Percentiles rank a stretch among this genome's conserved stretches.
These are phyloP conservation scores for Suillus paluster DNA, from an alignment of 768 basidiomycete genomes.

Conservation along the genomic window DNA sequence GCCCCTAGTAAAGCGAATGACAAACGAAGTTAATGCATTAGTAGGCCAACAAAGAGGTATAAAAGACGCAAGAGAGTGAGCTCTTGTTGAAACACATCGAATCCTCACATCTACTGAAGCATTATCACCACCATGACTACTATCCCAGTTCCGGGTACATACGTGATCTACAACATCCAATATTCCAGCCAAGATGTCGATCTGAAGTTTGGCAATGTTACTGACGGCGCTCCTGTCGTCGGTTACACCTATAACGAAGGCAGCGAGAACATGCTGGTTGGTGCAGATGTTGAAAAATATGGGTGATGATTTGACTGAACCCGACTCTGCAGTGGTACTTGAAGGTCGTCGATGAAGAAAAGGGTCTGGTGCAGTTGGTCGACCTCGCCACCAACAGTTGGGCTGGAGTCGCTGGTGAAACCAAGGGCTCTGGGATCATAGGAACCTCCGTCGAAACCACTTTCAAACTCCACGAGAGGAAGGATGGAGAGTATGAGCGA, in stretches of 20 bases:
- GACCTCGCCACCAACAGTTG: neutral
- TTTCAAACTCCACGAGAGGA: conserved; percentile 1
- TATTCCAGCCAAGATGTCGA: neutral
- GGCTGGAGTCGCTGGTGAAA: neutral
- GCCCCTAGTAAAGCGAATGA: neutral
- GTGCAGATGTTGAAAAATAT: neutral
- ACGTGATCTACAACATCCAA: conserved; percentile 5
- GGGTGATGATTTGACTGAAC: neutral
- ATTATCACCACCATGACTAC: neutral
- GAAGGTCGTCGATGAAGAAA: neutral
- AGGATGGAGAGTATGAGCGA: neutral
- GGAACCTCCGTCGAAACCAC: neutral
- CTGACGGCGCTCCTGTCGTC: neutral
- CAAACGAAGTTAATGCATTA: neutral
- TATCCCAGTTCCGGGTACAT: neutral
- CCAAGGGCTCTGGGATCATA: neutral
- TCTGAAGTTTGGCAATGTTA: neutral
- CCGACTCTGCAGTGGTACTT: neutral
- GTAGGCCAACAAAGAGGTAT: neutral
- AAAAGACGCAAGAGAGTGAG: neutral
- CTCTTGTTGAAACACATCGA: neutral
- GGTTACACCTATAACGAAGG: neutral
- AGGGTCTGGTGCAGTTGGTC: neutral
- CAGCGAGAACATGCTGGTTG: neutral
- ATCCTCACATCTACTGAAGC: neutral